Conservation (phyloP, 768 basidiomycete genomes). For the Boletus subparvulus region DNA sequence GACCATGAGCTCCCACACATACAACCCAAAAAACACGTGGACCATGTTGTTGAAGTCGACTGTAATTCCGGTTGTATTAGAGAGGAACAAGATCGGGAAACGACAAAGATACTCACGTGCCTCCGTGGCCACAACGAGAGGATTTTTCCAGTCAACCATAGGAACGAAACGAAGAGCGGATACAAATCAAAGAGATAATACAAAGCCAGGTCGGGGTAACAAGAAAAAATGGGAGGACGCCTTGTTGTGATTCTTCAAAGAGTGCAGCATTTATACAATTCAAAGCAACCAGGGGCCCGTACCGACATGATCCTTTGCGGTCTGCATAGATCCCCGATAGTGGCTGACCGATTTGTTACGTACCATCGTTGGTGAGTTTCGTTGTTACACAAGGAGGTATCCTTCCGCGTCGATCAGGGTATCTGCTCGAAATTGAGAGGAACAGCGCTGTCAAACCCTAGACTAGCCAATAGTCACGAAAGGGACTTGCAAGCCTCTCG, state of each 20-base stretch:
- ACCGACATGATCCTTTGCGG: constrained; percentile 4
- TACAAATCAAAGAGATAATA: constrained; percentile 10
- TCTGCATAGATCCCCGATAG: constrained; percentile 8
- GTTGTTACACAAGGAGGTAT: not conserved
- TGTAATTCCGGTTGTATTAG: constrained; percentile 24
- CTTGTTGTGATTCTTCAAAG: constrained; percentile 5
- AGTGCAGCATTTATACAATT: constrained; percentile 20
- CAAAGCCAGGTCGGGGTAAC: constrained; percentile 7
- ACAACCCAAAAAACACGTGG: constrained; percentile 63
- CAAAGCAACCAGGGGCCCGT: constrained; percentile 25
- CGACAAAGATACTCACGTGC: constrained; percentile 20
- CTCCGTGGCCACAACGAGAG: constrained; percentile 19
- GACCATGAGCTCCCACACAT: constrained; percentile 64
- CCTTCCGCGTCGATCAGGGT: not conserved
- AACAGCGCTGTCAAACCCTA: not conserved
- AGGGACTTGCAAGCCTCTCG: not conserved
- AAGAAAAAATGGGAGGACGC: constrained; percentile 2
- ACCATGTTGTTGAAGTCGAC: constrained; percentile 60
- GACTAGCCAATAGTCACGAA: not conserved
- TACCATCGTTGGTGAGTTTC: constrained; percentile 6
- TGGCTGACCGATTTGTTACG: constrained; percentile 16
- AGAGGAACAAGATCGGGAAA: not conserved
- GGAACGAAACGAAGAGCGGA: constrained; percentile 13
- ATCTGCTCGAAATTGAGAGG: not conserved
- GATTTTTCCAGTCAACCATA: constrained; percentile 30